A percentile compares a stretch with the other conserved stretches of the same genome.
Evolutionary conservation across 768 basidiomycete genomes (phyloP).

Genomic region (Harrya chromipes): DNA sequence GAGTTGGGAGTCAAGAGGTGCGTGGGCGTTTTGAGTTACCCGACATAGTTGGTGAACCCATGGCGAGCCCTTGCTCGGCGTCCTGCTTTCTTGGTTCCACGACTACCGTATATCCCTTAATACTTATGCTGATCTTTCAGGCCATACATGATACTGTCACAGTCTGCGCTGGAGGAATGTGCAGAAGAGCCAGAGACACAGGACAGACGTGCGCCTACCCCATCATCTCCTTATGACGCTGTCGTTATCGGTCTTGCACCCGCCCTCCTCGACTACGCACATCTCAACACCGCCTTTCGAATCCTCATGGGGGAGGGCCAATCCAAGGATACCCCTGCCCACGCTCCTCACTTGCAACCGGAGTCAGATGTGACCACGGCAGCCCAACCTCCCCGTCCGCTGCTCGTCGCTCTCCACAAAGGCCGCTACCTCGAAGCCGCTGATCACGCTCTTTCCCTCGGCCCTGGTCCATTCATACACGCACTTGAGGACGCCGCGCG

Average conservation of each 20-base stretch:
- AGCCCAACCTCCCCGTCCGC: constrained; percentile 7
- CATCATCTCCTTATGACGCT: constrained; percentile 40
- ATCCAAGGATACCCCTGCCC: neutral
- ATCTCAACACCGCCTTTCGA: constrained; percentile 65
- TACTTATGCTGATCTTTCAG: constrained; percentile 24
- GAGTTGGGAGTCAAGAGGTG: constrained; percentile 42
- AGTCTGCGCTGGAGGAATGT: constrained; percentile 46
- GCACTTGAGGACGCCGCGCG: constrained; percentile 57
- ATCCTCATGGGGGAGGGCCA: constrained; percentile 48
- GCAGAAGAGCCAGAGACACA: constrained; percentile 4
- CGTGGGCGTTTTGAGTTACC: neutral
- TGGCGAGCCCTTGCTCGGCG: neutral
- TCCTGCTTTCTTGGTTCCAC: neutral
- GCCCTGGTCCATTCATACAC: constrained; percentile 67
- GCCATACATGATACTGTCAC: constrained; percentile 56
- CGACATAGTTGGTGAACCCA: too few relatives aligned
- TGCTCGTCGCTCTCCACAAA: constrained; percentile 60
- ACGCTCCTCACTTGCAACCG: neutral
- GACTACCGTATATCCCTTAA: too few relatives aligned
- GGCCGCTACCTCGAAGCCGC: constrained; percentile 48
- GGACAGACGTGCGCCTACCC: neutral
- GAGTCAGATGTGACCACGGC: neutral
- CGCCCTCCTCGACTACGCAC: constrained; percentile 45
- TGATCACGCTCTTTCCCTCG: constrained; percentile 53
- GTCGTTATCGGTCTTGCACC: constrained; percentile 68